Conservation (phyloP, 164 flowering plant genomes). For the Berberis thunbergii region DNA sequence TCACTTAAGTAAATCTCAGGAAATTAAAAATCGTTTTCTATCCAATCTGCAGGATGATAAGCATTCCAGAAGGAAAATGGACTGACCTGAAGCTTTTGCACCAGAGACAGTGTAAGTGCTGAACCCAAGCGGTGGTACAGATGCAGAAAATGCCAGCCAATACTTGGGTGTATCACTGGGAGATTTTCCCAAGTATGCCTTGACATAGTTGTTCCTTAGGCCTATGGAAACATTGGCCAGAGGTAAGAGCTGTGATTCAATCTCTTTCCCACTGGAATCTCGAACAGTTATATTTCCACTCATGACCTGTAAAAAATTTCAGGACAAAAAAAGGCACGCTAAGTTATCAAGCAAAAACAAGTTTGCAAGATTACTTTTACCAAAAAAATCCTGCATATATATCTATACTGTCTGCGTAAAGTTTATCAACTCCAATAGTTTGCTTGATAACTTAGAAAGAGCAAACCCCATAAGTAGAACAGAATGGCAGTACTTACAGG, state of each 20-base stretch:
- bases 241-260: conserved; percentile 74
- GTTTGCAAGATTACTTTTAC: neutral
- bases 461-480: neutral
- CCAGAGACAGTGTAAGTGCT: conserved; percentile 60
- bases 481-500: conserved; percentile 53
- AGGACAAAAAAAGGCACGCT: neutral
- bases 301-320: conserved; percentile 41
- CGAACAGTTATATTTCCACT: conserved; percentile 43
- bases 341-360: neutral
- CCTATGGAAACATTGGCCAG: conserved; percentile 25
- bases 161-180: conserved; percentile 44
- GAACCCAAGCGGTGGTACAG: conserved; percentile 94
- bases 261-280: conserved; percentile 58
- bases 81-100: conserved; percentile 43
- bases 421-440: too few relatives aligned
- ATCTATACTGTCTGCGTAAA: too few relatives aligned
- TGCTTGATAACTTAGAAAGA: too few relatives aligned
- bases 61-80: neutral
- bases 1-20: conserved; percentile 2
- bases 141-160: conserved; percentile 74
- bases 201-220: conserved; percentile 46
- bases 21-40: neutral
- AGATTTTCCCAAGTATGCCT: conserved; percentile 58
- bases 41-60: neutral
- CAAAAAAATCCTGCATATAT: neutral